Conservation (phyloP, 495 filamentous ascomycete species). For the Saxophila tyrrhenica region DNA sequence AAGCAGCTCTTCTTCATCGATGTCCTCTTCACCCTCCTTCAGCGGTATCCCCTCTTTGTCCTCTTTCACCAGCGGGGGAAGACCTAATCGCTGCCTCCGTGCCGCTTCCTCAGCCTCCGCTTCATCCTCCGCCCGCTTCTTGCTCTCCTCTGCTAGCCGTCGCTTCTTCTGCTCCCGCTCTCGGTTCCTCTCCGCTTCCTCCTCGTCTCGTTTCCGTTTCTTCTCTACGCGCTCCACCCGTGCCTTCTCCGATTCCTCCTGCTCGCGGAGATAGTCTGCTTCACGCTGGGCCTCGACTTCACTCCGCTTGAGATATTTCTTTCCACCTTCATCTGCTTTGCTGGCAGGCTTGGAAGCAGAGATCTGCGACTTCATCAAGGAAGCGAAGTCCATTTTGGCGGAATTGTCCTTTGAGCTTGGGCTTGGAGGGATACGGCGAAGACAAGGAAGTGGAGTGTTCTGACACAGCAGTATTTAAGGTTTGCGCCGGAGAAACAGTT, state of each 20-base stretch:
- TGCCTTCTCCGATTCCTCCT: conserved; percentile 53
- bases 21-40: conserved; percentile 48
- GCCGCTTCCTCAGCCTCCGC: conserved; percentile 46
- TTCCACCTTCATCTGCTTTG: conserved; percentile 31
- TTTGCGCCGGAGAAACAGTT: neutral
- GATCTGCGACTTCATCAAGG: conserved; percentile 83
- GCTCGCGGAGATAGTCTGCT: conserved; percentile 69
- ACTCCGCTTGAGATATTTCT: conserved; percentile 78
- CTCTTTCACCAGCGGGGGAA: conserved; percentile 56
- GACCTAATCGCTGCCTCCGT: conserved; percentile 46
- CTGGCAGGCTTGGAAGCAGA: conserved; percentile 51
- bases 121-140: conserved; percentile 54
- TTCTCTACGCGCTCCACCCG: conserved; percentile 53
- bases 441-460: neutral
- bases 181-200: conserved; percentile 55
- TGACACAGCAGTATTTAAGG: neutral
- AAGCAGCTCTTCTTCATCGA: conserved; percentile 59
- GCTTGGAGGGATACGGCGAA: neutral
- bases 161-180: conserved; percentile 69
- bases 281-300: conserved; percentile 76
- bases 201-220: conserved; percentile 88
- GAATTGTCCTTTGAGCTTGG: neutral
- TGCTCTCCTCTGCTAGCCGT: conserved; percentile 69
- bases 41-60: conserved; percentile 30
- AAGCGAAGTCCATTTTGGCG: conserved; percentile 78